Conservation (phyloP, 2,329 filamentous ascomycete species). For the Sphaerostilbella broomeana region DNA sequence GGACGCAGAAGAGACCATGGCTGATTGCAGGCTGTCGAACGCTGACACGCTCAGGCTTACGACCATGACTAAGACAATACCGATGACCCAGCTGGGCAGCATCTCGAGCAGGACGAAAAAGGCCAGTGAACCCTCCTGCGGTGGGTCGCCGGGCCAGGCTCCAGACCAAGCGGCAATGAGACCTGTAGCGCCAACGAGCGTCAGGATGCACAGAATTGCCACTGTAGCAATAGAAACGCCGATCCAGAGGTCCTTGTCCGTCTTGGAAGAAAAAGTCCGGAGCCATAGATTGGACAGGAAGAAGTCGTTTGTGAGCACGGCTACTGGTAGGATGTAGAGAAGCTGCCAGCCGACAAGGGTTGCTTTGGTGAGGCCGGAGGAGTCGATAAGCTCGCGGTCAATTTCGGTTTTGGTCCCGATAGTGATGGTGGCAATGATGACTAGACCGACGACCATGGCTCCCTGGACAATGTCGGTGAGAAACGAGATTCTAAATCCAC, state of each 20-base stretch:
- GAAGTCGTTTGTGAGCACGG: slow-evolving; percentile 78
- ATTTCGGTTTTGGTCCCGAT: slow-evolving; percentile 70
- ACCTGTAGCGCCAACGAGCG: slow-evolving; percentile 65
- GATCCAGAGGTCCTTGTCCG: slow-evolving; percentile 40
- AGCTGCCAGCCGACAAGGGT: slow-evolving; percentile 77
- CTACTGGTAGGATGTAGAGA: slow-evolving; percentile 75
- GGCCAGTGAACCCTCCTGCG: slow-evolving; percentile 55
- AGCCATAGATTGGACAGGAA: slow-evolving; percentile 61
- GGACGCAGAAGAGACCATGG: slow-evolving; percentile 78
- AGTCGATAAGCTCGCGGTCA: slow-evolving; percentile 58
- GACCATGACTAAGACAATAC: slow-evolving; percentile 74
- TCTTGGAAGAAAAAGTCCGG: slow-evolving; percentile 13
- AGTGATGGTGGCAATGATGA: slow-evolving; percentile 71
- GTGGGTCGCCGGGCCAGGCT: slow-evolving; percentile 57
- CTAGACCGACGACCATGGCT: slow-evolving; percentile 66
- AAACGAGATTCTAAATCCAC: slow-evolving; percentile 79
- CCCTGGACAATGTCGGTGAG: slow-evolving; percentile 79
- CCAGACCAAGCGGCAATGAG: slow-evolving; percentile 75
- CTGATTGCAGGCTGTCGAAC: slow-evolving; percentile 74
- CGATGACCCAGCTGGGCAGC: slow-evolving; percentile 74
- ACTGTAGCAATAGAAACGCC: slow-evolving; percentile 63
- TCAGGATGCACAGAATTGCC: slow-evolving; percentile 61
- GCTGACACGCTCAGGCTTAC: slow-evolving; percentile 69
- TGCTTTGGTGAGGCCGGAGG: slow-evolving; percentile 61
- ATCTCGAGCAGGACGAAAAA: slow-evolving; percentile 69